Base-by-base conservation (phyloP, 2,329 filamentous ascomycete species). In the Fonsecaea erecta region DNA sequence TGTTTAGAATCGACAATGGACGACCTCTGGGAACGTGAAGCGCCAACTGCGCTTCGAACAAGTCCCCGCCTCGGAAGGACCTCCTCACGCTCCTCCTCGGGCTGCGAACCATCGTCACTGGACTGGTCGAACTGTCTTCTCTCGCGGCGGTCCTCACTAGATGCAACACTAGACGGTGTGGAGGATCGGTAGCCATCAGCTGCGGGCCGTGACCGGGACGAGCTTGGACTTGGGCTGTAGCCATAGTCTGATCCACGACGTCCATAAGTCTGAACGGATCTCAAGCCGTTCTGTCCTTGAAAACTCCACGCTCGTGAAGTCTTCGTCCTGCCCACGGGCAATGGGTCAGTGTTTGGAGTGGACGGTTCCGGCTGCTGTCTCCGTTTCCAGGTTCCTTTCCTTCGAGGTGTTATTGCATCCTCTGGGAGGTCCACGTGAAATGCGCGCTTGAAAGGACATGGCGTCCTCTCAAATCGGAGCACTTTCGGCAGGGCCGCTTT, bases 391-490 rank as follows among this genome's bases (percentile, higher is more conserved):
- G 90, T 88, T 68, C 83, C 86, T 77, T 88, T 90, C 73, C 84
- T 88, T 58, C 86, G 80, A 1, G 88, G 89, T 0, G 85, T 86
- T 70, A 85, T 82, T 11, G 88, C 88, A 63, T 85, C 82, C 71
- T 91, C 87, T 0, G 91, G 91, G 18, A 95, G 79, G 57, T 89
- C 84, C 11, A 94, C 87, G 0, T 86, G 88, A 71, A 96, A 96
- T 2, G 85, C 84, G 65, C 92, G 84, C 72, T 88, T 84, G 75
- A 97, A 97, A 0, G 93, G 93, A 75, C 93, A 97, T 52, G 88
- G 85, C 0, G 93, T 97, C 73, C 91, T 91, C 77, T 97, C 93
- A 73, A 95, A 97, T 68, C 90, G 88, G 52, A 97, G 81, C 14
- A 96, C 86, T 67, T 88, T 87, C 60, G 84, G 84, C 30, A 97